Evolutionary conservation across 345 rosid genomes (phyloP).

Genomic region (Brassica nigra): DNA sequence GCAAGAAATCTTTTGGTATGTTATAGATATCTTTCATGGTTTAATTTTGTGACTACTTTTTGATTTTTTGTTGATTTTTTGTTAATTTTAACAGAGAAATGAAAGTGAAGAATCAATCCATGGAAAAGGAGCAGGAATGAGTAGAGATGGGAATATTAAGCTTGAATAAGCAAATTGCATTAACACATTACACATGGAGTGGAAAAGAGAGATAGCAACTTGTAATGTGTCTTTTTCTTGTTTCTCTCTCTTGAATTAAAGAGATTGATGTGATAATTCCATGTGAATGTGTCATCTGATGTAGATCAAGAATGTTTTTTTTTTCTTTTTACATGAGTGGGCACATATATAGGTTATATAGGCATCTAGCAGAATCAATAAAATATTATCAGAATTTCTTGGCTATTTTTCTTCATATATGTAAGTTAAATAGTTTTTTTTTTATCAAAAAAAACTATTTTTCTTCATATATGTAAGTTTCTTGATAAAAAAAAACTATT

Average conservation of each 20-base stretch:
- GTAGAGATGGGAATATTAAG: slow-evolving; percentile 35
- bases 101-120: slow-evolving; percentile 24
- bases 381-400: slow-evolving; percentile 38
- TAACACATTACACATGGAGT: slow-evolving; percentile 39
- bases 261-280: slow-evolving; percentile 41
- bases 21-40: not conserved
- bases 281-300: slow-evolving; percentile 46
- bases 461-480: not conserved
- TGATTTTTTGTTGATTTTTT: not conserved
- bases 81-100: slow-evolving; percentile 27
- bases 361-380: slow-evolving; percentile 39
- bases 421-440: slow-evolving; percentile 22
- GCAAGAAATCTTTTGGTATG: slow-evolving; percentile 84
- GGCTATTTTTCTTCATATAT: slow-evolving; percentile 28
- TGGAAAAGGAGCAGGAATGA: slow-evolving; percentile 30
- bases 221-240: slow-evolving; percentile 43
- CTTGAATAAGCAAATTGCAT: slow-evolving; percentile 32
- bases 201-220: slow-evolving; percentile 31
- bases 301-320: slow-evolving; percentile 34
- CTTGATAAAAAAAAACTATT: too few species aligned
- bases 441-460: not conserved
- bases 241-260: slow-evolving; percentile 37
- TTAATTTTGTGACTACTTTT: not conserved
- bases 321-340: slow-evolving; percentile 36
- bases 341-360: slow-evolving; percentile 38